A percentile compares a stretch with the other conserved stretches of the same genome.
Conservation (phyloP, 1,284 basidiomycete genomes). For the Rhodotorula sp. region DNA sequence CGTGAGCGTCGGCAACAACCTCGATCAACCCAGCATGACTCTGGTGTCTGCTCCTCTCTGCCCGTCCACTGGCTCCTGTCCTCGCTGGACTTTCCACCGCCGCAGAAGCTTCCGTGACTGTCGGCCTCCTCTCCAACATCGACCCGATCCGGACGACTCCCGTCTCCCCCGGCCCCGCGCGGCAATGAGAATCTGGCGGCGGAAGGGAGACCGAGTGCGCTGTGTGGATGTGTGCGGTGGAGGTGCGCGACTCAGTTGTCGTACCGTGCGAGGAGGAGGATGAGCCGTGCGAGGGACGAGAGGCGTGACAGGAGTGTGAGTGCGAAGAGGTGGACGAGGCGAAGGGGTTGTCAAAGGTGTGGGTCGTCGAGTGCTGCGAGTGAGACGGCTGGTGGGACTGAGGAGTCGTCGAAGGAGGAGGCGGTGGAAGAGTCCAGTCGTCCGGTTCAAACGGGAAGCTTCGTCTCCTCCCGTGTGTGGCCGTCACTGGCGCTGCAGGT, state of each 20-base stretch:
- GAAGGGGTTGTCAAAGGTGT: conserved; percentile 16
- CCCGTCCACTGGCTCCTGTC: background rate
- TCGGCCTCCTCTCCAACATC: conserved; percentile 12
- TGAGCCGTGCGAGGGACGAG: background rate
- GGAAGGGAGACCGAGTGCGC: background rate
- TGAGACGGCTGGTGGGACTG: background rate
- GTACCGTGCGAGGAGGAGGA: background rate
- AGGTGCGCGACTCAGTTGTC: no score
- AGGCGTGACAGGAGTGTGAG: background rate
- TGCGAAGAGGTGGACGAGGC: background rate
- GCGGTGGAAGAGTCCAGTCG: background rate
- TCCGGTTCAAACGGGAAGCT: background rate
- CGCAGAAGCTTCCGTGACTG: background rate
- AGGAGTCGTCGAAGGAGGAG: no score
- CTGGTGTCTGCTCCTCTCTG: background rate
- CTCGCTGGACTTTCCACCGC: background rate
- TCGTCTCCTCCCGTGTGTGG: no score
- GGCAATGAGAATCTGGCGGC: no score
- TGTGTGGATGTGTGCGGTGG: background rate
- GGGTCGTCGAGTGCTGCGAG: background rate
- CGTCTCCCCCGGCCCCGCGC: background rate
- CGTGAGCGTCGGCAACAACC: background rate
- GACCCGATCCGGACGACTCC: background rate
- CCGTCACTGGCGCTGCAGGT: no score
- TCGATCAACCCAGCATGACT: conserved; percentile 12